Evolutionary conservation across 495 filamentous ascomycete genomes (phyloP), one percentile per base, ranked within the genome.

Genomic region (Penicillium verhagenii): DNA sequence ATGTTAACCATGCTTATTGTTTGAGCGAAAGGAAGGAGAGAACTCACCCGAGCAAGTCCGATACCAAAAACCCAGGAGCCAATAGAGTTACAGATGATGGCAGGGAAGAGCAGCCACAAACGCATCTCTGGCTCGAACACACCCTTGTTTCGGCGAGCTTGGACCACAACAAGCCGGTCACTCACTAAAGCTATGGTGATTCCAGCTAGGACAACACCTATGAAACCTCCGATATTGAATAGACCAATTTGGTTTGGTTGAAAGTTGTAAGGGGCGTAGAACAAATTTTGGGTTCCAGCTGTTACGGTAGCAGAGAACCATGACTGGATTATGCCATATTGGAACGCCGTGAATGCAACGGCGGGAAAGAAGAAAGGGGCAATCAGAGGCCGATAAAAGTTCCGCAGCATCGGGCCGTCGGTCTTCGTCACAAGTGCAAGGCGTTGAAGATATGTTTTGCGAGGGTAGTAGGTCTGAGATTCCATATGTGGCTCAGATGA

Each of bases 241-340:
- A 74, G 47, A 9, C 73, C 73, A 24, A 77, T 64, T 23, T 65
- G 60, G 2, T 60, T 53, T 16, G 69, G 49, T 9, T 48, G 47
- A 51, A 75, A 77, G 43, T 70, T 72, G 52, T 77, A 77, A 0
- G 73, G 72, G n/a, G n/a, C n/a, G n/a, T n/a, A n/a, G n/a, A n/a
- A n/a, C n/a, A n/a, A n/a, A n/a, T n/a, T n/a, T n/a, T n/a, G n/a
- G n/a, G n/a, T n/a, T n/a, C 0, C 67, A 57, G 1, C 54, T 33
- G 67, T 67, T 21, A 66, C 50, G 1, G 67, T 69, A 1, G 69
- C 64, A 20, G 59, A 56, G 16, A 69, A 57, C 57, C 60, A 64
- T 13, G 67, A 62, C 2, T 71, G 60, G 53, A 70, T 60, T 14
- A 68, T 50, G 16, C 68, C 73, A 29, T 66, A 70, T 19, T 65